Evolutionary conservation across 495 filamentous ascomycete species (phyloP).

Genomic region (Astrocystis sublimbata): DNA sequence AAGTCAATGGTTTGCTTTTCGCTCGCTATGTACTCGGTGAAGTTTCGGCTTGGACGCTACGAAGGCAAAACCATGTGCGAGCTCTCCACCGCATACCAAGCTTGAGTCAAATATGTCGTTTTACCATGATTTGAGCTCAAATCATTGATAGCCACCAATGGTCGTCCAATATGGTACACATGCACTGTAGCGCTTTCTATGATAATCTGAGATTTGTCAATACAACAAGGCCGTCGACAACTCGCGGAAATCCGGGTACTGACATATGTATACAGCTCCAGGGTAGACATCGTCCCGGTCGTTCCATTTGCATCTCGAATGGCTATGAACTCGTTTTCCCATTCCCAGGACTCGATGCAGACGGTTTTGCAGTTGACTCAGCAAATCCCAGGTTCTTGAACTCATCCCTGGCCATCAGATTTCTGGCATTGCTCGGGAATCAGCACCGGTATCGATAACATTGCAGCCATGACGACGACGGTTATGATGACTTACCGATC

Average conservation of each 20-base stretch:
- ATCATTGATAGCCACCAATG: background rate
- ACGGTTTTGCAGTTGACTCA: constrained; percentile 40
- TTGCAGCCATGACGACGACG: constrained; percentile 7
- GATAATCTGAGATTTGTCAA: background rate
- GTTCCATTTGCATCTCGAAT: background rate
- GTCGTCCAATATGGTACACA: background rate
- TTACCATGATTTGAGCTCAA: background rate
- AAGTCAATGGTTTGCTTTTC: too few species aligned
- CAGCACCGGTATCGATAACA: background rate
- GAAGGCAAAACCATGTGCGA: too few species aligned
- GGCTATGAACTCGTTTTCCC: background rate
- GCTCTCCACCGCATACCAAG: background rate
- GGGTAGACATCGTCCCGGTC: background rate
- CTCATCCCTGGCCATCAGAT: constrained; percentile 92
- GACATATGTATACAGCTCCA: constrained; percentile 1
- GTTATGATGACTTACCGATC: constrained; percentile 65
- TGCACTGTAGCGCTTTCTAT: background rate
- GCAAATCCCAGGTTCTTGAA: constrained; percentile 88
- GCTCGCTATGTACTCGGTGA: too few species aligned
- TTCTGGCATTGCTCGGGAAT: constrained; percentile 51
- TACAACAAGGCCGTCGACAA: background rate
- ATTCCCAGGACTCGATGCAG: constrained; percentile 22
- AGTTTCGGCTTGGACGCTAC: too few species aligned
- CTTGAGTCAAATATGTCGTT: background rate
- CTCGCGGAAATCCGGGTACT: background rate